Evolutionary conservation across 495 filamentous ascomycete species (phyloP).

Genomic region (Halenospora varia): DNA sequence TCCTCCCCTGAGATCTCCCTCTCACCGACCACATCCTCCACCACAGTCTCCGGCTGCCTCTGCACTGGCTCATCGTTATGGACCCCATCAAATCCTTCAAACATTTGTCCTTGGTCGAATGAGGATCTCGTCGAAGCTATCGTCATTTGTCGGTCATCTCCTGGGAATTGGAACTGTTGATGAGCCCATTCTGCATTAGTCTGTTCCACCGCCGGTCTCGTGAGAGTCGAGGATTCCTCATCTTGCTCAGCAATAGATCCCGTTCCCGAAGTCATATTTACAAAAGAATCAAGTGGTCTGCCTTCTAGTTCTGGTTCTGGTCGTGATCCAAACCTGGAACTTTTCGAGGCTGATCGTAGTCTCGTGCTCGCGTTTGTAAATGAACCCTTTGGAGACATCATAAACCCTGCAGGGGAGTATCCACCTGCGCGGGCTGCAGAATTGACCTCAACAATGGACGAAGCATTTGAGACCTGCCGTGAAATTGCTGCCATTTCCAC

Average conservation of each 20-base stretch:
- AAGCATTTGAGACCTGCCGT: constrained; percentile 52
- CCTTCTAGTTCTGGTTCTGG: constrained; percentile 46
- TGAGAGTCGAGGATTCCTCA: constrained; percentile 18
- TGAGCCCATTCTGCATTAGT: constrained; percentile 3
- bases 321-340: constrained; percentile 45
- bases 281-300: constrained; percentile 36
- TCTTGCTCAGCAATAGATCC: constrained; percentile 22
- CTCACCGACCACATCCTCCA: no score
- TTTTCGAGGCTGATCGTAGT: constrained; percentile 55
- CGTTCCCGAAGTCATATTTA: constrained; percentile 16
- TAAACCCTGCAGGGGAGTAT: constrained; percentile 64
- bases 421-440: constrained; percentile 61
- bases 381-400: constrained; percentile 63
- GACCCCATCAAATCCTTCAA: constrained; percentile 91
- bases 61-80: constrained; percentile 43
- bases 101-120: constrained; percentile 67
- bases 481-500: constrained; percentile 26
- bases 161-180: constrained; percentile 20
- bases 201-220: constrained; percentile 8
- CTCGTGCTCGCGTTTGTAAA: constrained; percentile 49
- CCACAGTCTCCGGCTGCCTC: constrained; percentile 4
- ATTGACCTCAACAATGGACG: constrained; percentile 67
- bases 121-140: constrained; percentile 67
- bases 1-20: constrained; percentile 16
- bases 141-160: constrained; percentile 24